Base-by-base conservation (phyloP, 2,329 filamentous ascomycete species). In the Ophiostoma sp. region DNA sequence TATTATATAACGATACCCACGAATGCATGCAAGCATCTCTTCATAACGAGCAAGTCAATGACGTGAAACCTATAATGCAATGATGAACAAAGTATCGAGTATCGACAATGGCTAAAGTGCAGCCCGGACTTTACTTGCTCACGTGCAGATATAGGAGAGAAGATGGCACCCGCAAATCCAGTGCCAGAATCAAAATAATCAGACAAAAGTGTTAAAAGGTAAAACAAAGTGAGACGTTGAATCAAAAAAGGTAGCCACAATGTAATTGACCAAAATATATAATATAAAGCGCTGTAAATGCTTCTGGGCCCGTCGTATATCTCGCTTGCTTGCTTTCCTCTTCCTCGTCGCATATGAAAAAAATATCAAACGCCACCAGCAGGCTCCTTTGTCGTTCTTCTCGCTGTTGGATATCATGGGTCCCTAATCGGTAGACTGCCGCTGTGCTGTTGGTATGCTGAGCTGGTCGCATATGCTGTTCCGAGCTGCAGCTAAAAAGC, bases 221-320 rank as follows among this genome's bases (percentile, higher is more conserved):
- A 58, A 36, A 14, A 55, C 49, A 55, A 55, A 6, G 27, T 8
- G 4, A 27, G 4, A 27, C 6, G 11, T 9, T 8, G 27, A 5
- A n/a, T 6, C 45, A 18, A 49, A 4, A 12, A 55, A 9, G n/a
- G 5, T 47, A 16, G 27, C 18, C 49, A 55, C 9, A 27, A 27
- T 18, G 18, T n/a, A 27, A 27, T 27, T n/a, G n/a, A 5, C n/a
- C n/a, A 55, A 55, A 45, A 45, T 45, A 12, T 55, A 5, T 47
- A 12, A 55, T 18, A 55, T 55, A 63, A n/a, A 42, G 38, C 58
- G 58, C 58, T 42, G 38, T 58, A 63, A 12, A 66, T 52, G 38
- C 47, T 40, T 16, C 42, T 16, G 38, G 27, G 16, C 27, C 27
- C 27, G 27, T n/a, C 42, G 42, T 64, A 44, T 47, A 66, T 41